Evolutionary conservation across 2,329 filamentous ascomycete species (phyloP).

Genomic region (Aphanocladium album): DNA sequence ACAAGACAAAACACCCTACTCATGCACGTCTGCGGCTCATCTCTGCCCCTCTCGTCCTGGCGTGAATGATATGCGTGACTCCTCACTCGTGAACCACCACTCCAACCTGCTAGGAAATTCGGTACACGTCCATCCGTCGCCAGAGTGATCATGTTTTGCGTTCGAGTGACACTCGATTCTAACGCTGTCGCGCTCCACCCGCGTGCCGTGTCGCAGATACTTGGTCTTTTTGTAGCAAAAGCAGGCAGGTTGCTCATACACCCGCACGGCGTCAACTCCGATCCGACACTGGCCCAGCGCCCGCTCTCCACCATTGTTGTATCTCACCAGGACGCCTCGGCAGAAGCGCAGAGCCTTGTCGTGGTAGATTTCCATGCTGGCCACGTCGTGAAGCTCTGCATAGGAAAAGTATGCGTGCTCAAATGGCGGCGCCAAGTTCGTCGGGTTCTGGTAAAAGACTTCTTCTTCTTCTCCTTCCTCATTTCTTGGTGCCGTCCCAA

Average conservation of each 20-base stretch:
- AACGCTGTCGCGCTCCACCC: conserved; percentile 3
- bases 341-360: conserved; percentile 6
- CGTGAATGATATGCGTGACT: conserved; percentile 2
- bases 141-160: background rate
- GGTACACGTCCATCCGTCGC: background rate
- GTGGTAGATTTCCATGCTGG: background rate
- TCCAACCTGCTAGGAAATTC: conserved; percentile 3
- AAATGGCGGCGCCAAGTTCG: conserved; percentile 4
- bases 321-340: conserved; percentile 2
- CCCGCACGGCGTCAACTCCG: background rate
- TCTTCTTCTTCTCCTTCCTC: background rate
- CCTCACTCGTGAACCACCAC: conserved; percentile 11
- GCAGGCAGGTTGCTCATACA: background rate
- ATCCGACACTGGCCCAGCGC: conserved; percentile 8
- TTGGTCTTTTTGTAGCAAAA: conserved; percentile 4
- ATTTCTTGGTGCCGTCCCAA: background rate
- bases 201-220: conserved; percentile 3
- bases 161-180: background rate
- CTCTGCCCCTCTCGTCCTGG: background rate
- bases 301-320: conserved; percentile 1
- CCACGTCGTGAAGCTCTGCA: background rate
- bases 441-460: background rate
- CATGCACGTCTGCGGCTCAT: background rate
- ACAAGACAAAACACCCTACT: background rate
- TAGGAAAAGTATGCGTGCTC: conserved; percentile 5